These are phyloP conservation scores for Colletotrichum phormii DNA, from an alignment of 2,329 filamentous ascomycete genomes.

Conservation along the genomic window DNA sequence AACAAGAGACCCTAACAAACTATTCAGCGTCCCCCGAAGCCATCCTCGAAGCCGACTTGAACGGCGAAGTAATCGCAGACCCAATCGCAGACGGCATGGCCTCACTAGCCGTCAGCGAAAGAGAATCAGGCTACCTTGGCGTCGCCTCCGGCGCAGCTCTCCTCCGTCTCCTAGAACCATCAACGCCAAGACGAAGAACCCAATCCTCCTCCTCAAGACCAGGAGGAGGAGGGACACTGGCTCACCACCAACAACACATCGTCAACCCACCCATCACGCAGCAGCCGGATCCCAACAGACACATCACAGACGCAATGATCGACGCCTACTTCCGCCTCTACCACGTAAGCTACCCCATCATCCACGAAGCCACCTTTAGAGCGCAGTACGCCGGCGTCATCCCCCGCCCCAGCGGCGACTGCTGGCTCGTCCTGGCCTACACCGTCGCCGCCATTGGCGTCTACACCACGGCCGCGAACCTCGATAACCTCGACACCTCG, in stretches of 20 bases:
- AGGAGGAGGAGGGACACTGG: background rate
- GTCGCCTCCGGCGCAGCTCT: slow-evolving; percentile 58
- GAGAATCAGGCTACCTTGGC: slow-evolving; percentile 57
- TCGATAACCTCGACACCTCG: slow-evolving; percentile 16
- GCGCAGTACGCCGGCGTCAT: slow-evolving; percentile 42
- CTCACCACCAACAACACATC: slow-evolving; percentile 16
- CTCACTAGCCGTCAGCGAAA: slow-evolving; percentile 48
- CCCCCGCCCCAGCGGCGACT: slow-evolving; percentile 44
- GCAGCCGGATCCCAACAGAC: slow-evolving; percentile 48
- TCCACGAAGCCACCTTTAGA: slow-evolving; percentile 27
- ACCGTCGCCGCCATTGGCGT: slow-evolving; percentile 24
- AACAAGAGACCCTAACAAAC: slow-evolving; percentile 44
- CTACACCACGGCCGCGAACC: slow-evolving; percentile 19
- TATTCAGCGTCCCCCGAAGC: slow-evolving; percentile 42
- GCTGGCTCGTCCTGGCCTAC: slow-evolving; percentile 46
- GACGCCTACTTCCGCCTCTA: slow-evolving; percentile 38
- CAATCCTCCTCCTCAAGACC: slow-evolving; percentile 35
- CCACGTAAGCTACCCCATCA: slow-evolving; percentile 30
- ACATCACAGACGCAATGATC: slow-evolving; percentile 45
- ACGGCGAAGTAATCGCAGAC: slow-evolving; percentile 31
- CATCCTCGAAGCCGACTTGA: slow-evolving; percentile 37
- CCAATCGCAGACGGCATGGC: slow-evolving; percentile 53
- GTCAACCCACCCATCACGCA: background rate
- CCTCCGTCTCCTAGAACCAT: slow-evolving; percentile 50
- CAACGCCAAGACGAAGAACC: slow-evolving; percentile 40